Evolutionary conservation across 805 yeast genomes (phyloP).

Genomic region (Suhomyces pyralidae): DNA sequence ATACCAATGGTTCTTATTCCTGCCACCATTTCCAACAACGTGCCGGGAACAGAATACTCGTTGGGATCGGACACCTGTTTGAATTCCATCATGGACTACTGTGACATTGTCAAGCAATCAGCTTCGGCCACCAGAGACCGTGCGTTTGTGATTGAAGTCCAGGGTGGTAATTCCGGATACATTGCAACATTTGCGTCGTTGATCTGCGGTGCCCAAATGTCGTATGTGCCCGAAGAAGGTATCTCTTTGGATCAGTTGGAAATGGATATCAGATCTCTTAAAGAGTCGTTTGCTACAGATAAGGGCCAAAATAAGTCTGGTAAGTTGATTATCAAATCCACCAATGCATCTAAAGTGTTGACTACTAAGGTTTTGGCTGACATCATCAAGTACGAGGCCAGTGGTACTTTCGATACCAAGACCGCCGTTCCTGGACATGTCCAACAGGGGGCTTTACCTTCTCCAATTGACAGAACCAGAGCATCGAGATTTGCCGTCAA

Average conservation of each 20-base stretch:
- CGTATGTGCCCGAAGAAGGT: slow-evolving; percentile 86
- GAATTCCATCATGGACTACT: slow-evolving; percentile 84
- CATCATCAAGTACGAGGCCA: slow-evolving; percentile 75
- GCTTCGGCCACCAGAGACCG: slow-evolving; percentile 94
- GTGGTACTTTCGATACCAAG: slow-evolving; percentile 79
- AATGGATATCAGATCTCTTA: slow-evolving; percentile 70
- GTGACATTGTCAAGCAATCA: slow-evolving; percentile 91
- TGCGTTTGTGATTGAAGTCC: slow-evolving; percentile 95
- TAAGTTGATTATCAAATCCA: slow-evolving; percentile 78
- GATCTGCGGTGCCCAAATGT: slow-evolving; percentile 87
- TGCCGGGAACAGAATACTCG: slow-evolving; percentile 98
- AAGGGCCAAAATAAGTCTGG: slow-evolving; percentile 82
- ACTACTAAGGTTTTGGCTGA: slow-evolving; percentile 80
- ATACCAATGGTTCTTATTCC: slow-evolving; percentile 94
- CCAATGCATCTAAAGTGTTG: slow-evolving; percentile 77
- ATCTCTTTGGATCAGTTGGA: slow-evolving; percentile 65
- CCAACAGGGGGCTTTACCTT: slow-evolving; percentile 95
- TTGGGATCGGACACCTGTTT: slow-evolving; percentile 95
- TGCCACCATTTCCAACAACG: slow-evolving; percentile 94
- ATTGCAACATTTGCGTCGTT: slow-evolving; percentile 84
- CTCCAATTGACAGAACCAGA: slow-evolving; percentile 88
- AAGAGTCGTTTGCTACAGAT: slow-evolving; percentile 66
- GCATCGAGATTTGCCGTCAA: slow-evolving; percentile 88
- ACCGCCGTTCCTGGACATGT: slow-evolving; percentile 98
- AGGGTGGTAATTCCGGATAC: slow-evolving; percentile 96